Conservation (phyloP, 1,284 basidiomycete species). For the Ceratobasidium papillatum region DNA sequence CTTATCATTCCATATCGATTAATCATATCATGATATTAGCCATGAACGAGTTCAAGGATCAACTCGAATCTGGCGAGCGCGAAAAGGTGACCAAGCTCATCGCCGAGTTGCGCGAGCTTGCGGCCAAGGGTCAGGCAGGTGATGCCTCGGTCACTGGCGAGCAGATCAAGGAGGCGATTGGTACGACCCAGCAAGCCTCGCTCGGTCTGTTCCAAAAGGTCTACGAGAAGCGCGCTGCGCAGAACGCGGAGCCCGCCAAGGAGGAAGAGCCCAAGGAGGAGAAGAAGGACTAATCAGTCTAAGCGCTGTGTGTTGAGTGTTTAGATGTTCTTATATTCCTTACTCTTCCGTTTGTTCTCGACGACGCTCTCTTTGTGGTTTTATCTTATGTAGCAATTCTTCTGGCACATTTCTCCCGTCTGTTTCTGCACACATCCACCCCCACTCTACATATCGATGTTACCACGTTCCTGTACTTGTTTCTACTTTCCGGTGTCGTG, state of each 20-base stretch:
- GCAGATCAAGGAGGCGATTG: slow-evolving; percentile 90
- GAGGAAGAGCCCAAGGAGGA: slow-evolving; percentile 52
- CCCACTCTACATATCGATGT: slow-evolving; percentile 35
- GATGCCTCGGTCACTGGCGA: slow-evolving; percentile 86
- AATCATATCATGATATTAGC: slow-evolving; percentile 58
- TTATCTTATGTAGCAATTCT: slow-evolving; percentile 37
- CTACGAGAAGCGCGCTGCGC: slow-evolving; percentile 89
- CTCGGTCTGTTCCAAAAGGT: slow-evolving; percentile 99
- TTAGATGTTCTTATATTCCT: neutral
- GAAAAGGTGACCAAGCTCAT: slow-evolving; percentile 92
- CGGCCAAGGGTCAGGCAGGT: slow-evolving; percentile 88
- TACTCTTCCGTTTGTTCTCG: slow-evolving; percentile 3
- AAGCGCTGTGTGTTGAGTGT: neutral
- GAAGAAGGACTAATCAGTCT: slow-evolving; percentile 59
- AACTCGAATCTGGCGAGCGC: slow-evolving; percentile 90
- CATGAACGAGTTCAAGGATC: slow-evolving; percentile 97
- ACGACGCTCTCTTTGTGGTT: slow-evolving; percentile 5
- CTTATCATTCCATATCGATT: neutral
- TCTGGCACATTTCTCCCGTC: slow-evolving; percentile 7
- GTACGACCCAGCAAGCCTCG: slow-evolving; percentile 95
- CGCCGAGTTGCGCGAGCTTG: slow-evolving; percentile 87
- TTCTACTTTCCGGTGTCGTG: slow-evolving; percentile 20
- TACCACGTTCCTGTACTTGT: slow-evolving; percentile 21
- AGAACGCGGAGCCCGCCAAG: slow-evolving; percentile 53
- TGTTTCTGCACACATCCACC: slow-evolving; percentile 22